Evolutionary conservation across 305 asterid genomes (phyloP).

Genomic region (Petunia hybrid): DNA sequence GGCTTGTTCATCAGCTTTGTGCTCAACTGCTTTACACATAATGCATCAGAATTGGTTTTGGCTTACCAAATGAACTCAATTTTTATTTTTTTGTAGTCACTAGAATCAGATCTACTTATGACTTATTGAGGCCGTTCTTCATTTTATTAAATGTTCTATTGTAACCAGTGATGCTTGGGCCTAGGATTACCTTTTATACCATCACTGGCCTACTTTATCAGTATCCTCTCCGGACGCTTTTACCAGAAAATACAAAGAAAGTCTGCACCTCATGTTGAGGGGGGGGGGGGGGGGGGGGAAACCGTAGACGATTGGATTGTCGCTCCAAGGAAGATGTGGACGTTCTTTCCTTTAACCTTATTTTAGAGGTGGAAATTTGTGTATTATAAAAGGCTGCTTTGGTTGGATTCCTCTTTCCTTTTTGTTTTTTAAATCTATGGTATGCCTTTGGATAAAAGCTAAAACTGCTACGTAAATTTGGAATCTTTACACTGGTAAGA

Average conservation of each 20-base stretch:
- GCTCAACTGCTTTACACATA: background rate
- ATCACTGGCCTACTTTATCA: too few relatives aligned
- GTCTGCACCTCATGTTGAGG: too few relatives aligned
- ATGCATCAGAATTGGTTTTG: background rate
- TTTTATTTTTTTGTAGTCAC: background rate
- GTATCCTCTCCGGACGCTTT: too few relatives aligned
- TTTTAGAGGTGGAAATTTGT: background rate
- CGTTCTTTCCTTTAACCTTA: background rate
- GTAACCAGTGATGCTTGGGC: too few relatives aligned
- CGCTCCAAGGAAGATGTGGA: background rate
- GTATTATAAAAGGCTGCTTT: background rate
- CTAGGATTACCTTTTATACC: too few relatives aligned
- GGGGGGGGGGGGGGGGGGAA: too few relatives aligned
- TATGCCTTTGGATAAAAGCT: background rate
- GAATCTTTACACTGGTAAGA: background rate
- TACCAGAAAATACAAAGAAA: too few relatives aligned
- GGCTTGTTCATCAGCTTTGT: background rate
- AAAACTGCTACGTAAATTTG: background rate
- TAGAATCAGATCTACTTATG: background rate
- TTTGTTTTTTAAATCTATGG: background rate
- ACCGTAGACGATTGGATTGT: background rate
- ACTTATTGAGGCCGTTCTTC: too few relatives aligned
- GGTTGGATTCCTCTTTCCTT: background rate
- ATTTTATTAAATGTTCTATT: too few relatives aligned
- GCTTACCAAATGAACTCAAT: background rate